Evolutionary conservation across 345 rosid genomes (phyloP).

Genomic region (Sapria himalayana): DNA sequence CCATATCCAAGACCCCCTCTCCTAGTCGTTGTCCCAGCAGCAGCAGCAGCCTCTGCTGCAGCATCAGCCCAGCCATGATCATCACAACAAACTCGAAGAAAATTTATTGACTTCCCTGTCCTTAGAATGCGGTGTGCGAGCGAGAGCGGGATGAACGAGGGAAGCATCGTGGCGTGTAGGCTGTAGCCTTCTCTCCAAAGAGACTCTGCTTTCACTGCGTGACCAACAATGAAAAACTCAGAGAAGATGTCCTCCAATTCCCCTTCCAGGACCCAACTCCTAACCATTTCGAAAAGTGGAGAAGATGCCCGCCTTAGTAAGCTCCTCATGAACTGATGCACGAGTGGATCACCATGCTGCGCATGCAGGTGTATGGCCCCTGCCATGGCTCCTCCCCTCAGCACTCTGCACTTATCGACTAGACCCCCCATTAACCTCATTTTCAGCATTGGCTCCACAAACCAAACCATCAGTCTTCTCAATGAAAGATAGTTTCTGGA

Average conservation of each 20-base stretch:
- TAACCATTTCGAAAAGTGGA: slow-evolving; percentile 94
- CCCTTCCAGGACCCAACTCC: slow-evolving; percentile 98
- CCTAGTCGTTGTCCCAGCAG: slow-evolving; percentile 79
- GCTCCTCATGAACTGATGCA: slow-evolving; percentile 67
- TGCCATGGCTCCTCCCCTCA: slow-evolving; percentile 95
- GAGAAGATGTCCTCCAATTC: slow-evolving; percentile 86
- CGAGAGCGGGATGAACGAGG: slow-evolving; percentile 73
- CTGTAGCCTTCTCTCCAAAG: slow-evolving; percentile 98
- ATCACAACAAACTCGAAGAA: slow-evolving; percentile 87
- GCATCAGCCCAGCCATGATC: slow-evolving; percentile 95
- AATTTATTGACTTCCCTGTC: slow-evolving; percentile 92
- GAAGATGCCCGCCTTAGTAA: slow-evolving; percentile 74
- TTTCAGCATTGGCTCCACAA: slow-evolving; percentile 80
- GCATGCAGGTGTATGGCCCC: slow-evolving; percentile 96
- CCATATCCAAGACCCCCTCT: slow-evolving; percentile 93
- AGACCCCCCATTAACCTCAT: slow-evolving; percentile 96
- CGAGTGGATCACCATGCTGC: slow-evolving; percentile 84
- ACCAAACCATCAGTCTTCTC: slow-evolving; percentile 86
- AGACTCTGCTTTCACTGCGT: slow-evolving; percentile 78
- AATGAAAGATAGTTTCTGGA: slow-evolving; percentile 56
- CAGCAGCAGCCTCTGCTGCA: slow-evolving; percentile 75
- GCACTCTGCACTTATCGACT: slow-evolving; percentile 75
- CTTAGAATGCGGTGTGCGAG: slow-evolving; percentile 82
- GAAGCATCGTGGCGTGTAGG: slow-evolving; percentile 74
- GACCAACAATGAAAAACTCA: slow-evolving; percentile 76